Evolutionary conservation across 768 basidiomycete genomes (phyloP), one percentile per base, ranked within the genome.

Genomic region (Russula emetica): DNA sequence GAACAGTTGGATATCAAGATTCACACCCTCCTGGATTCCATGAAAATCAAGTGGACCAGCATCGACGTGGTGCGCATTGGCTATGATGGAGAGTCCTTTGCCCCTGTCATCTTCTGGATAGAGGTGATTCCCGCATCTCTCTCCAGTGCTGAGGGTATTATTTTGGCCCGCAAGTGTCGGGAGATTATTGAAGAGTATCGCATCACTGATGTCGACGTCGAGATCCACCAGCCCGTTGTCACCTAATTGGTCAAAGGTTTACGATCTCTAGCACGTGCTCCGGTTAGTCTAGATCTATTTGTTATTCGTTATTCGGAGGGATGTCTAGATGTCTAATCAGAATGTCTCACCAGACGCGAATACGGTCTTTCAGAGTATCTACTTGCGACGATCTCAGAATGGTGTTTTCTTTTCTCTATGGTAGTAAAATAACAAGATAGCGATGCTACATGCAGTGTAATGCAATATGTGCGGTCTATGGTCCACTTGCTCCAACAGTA

Each of bases 401-500:
- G 61, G 56, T 63, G 58, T 58, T 63, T 58, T 38, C 34, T n/a
- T 47, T 44, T 20, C n/a, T 62, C 34, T 62, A 55, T 7, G 28
- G 44, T 56, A 42, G 14, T 57, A 30, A 13, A 10, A 28, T 36
- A 28, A 63, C 57, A 63, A 58, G 18, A 40, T 18, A 50, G 42
- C n/a, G 9, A 57, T 57, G 36, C 22, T 51, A 22, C 22, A 40
- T 28, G 10, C 26, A n/a, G 16, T 40, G 26, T 4, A 26, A 50
- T 50, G 49, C 24, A 16, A 49, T 8, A 16, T 26, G 1, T 26
- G 10, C 14, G 13, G 20, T 30, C 5, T 13, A 57, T 32, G 16
- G 5, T 44, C 47, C 20, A 56, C 38, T 7, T 52, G 8, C 53
- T 40, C 57, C 57, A 18, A 58, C 34, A 26, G 38, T 26, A n/a